Percentiles rank a stretch among this genome's conserved stretches.
phyloP scores from a whole-genome alignment of 257 asterid species.

The Pogostemon cablin region DNA sequence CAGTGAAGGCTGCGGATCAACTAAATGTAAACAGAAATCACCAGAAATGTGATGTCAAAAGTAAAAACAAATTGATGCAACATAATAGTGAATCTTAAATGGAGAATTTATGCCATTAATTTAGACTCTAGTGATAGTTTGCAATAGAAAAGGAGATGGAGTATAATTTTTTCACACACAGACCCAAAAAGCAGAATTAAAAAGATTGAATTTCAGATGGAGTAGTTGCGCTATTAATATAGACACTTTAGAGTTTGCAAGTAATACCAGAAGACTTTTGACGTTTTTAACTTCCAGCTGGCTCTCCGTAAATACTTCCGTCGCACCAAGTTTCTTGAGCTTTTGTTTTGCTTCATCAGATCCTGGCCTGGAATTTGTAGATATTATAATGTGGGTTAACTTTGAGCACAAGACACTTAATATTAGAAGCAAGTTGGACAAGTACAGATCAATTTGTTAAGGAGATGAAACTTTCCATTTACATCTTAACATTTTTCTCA shows the following conservation, averaged over 20 bases:
- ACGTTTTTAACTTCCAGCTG: slow-evolving; percentile 78
- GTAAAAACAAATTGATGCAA: not conserved
- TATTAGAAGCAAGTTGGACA: slow-evolving; percentile 23
- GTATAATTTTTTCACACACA: not conserved
- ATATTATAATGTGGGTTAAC: slow-evolving; percentile 34
- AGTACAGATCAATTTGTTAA: not conserved
- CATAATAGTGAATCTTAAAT: slow-evolving; percentile 8
- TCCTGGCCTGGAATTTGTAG: slow-evolving; percentile 63
- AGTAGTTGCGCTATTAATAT: not conserved
- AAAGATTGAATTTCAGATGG: not conserved
- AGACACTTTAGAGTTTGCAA: slow-evolving; percentile 22
- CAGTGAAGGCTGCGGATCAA: slow-evolving; percentile 22
- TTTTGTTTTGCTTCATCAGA: slow-evolving; percentile 79
- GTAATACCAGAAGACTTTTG: slow-evolving; percentile 77
- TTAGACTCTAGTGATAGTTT: slow-evolving; percentile 21
- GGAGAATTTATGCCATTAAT: slow-evolving; percentile 11
- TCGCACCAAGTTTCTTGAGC: slow-evolving; percentile 85
- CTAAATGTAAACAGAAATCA: slow-evolving; percentile 8
- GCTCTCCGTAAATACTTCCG: slow-evolving; percentile 82
- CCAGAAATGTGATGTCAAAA: slow-evolving; percentile 17
- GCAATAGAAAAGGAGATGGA: not conserved
- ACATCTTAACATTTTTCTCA: slow-evolving; percentile 6
- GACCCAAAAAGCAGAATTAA: not conserved
- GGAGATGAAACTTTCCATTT: slow-evolving; percentile 15
- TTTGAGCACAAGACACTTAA: slow-evolving; percentile 3